phyloP scores from a whole-genome alignment of 192 early-diverging fungal species.

The Coemansia sp. region DNA sequence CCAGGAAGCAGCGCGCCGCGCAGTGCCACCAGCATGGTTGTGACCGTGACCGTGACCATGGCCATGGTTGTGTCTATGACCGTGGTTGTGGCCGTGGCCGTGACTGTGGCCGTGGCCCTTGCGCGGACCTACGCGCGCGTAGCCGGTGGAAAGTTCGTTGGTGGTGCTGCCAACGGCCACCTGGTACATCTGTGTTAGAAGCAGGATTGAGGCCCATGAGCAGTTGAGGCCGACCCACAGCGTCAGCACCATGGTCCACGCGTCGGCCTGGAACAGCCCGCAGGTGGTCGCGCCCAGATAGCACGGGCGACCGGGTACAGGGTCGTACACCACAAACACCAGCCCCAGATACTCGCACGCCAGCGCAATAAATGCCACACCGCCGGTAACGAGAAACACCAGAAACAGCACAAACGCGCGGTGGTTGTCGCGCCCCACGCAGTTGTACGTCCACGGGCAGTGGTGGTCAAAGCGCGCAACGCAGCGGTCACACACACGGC shows the following conservation, averaged over 20 bases:
- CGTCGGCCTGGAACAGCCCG: conserved; percentile 69
- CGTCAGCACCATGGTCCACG: conserved; percentile 63
- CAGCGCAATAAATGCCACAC: conserved; percentile 59
- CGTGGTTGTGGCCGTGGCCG: conserved; percentile 5
- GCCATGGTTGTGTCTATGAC: conserved; percentile 13
- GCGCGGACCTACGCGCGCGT: conserved; percentile 40
- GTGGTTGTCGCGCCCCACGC: conserved; percentile 88
- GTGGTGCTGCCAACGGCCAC: conserved; percentile 78
- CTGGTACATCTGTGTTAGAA: conserved; percentile 74
- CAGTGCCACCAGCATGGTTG: conserved; percentile 1
- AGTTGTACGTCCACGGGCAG: conserved; percentile 97
- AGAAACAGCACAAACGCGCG: conserved; percentile 82
- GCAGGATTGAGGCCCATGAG: conserved; percentile 77
- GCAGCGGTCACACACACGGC: conserved; percentile 88
- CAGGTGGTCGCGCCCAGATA: conserved; percentile 61
- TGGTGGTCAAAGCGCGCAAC: conserved; percentile 95
- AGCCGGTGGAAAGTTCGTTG: conserved; percentile 84
- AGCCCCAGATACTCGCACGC: conserved; percentile 55
- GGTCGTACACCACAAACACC: conserved; percentile 52
- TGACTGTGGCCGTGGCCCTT: conserved; percentile 8
- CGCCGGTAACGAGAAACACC: conserved; percentile 58
- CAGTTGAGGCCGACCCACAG: conserved; percentile 76
- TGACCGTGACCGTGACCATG: conserved; percentile 27
- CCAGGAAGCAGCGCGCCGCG: conserved; percentile 16
- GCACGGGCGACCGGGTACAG: conserved; percentile 55